Base-by-base conservation (phyloP, 345 rosid genomes). In the Crucihimalaya himalaica region DNA sequence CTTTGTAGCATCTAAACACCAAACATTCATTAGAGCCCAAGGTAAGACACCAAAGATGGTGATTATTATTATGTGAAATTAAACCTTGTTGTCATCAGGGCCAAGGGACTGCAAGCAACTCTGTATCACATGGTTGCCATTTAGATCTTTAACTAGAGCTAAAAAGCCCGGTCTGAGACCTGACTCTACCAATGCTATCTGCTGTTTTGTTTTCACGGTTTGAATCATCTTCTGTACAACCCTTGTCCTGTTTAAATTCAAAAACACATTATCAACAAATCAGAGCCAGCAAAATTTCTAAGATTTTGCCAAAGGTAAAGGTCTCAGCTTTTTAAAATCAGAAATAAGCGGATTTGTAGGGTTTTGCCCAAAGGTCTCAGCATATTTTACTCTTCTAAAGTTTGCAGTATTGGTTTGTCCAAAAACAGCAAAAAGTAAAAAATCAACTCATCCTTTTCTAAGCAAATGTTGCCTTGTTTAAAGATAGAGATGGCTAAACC, bases 91-190 rank as follows among this genome's bases (percentile, higher is more conserved):
- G 67, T 88, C 89, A 43, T 82, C 84, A 70, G 72, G 74, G 72
- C 77, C 63, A 63, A 90, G 82, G 46, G 84, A 79, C 15, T 83
- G 79, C 85, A 88, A 81, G 80, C 97, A 90, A 62, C 90, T 83
- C 55, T 88, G 94, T 1, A 90, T 66, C 43, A 90, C 94, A 81
- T 90, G 92, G 78, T 87, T 90, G 29, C 97, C 97, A 79, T 90
- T 90, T 66, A 87, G 77, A 76, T 90, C 92, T 78, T 81, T 85
- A 31, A 86, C 81, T 2, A 90, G 90, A 77, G 83, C 78, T 13
- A 85, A 86, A 78, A 88, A 79, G 16, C 92, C 88, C 6, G 88
- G 84, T 75, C 81, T 82, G 51, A 90, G 81, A 13, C 89, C 83
- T n/a, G 79, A 73, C 47, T 78, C 72, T 20, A 90, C 82, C 40